Evolutionary conservation across 441 rosid species (phyloP), one percentile per base, ranked within the genome.

Genomic region (Brassica hybrid): DNA sequence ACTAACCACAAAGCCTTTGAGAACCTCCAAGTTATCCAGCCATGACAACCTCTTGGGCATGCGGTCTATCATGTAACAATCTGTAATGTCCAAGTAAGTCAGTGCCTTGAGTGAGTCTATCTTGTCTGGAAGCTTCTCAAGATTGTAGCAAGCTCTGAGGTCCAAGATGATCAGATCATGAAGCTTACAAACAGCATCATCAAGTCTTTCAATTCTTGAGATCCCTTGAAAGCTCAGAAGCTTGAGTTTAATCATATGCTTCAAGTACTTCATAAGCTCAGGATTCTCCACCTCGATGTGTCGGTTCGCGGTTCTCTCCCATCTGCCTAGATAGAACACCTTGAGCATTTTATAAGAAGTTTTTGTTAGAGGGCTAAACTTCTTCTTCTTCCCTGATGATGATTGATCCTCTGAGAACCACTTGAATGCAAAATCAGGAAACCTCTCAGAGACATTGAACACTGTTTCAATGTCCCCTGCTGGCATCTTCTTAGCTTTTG

Each of bases 161-260:
- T 91, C 88, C 67, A 91, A 78, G 60, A 89, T 80, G 73, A 62
- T 73, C 80, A 91, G 75, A 17, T 77, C 79, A 4, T 13, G 36
- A 11, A 84, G 90, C 71, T 76, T 77, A 69, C 84, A 79, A 2
- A 85, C 45, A 34, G 81, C 25, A 41, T 60, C 34, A 0, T 85
- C 85, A 32, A 86, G 86, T 78, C 67, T 79, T 12, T 70, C 45
- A 43, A 91, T 85, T 67, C 84, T 84, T n/a, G 91, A 91, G 64
- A 91, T 80, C 16, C 93, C 91, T 79, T 87, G 88, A 41, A 82
- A 68, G 50, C 88, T 88, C 56, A 91, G 77, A 61, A 85, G 78
- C 74, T 45, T 89, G 54, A 86, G 62, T 5, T 77, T 65, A 16
- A 52, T 81, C 88, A 86, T 76, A 7, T 67, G n/a, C 71, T 77